Conservation (phyloP, 768 basidiomycete genomes). For the Tubosaeta brunneosetosa region DNA sequence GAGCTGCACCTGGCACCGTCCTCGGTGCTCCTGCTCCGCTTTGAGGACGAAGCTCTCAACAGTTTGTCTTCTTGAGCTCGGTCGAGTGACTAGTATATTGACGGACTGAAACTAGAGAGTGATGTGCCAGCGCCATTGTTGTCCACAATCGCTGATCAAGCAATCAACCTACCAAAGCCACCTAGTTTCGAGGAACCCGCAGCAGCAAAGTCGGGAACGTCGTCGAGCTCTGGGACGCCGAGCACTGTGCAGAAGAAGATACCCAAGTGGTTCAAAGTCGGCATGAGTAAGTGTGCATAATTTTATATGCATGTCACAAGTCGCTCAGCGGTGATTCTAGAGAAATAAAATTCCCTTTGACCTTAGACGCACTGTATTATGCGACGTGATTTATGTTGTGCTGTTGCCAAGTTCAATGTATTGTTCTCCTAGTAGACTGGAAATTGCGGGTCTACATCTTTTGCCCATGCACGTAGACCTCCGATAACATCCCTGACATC, state of each 20-base stretch:
- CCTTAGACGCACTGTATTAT: constrained; percentile 2
- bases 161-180: constrained; percentile 64
- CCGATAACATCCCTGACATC: constrained; percentile 70
- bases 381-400: constrained; percentile 4
- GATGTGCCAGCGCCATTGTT: constrained; percentile 61
- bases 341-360: constrained; percentile 30
- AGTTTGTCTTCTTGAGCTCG: constrained; percentile 34
- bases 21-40: constrained; percentile 70
- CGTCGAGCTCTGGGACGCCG: constrained; percentile 8
- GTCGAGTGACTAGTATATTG: neutral
- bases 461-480: constrained; percentile 78
- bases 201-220: constrained; percentile 2
- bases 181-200: constrained; percentile 31
- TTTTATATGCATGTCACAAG: neutral
- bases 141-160: constrained; percentile 49
- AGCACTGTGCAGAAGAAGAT: constrained; percentile 45
- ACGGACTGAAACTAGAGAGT: constrained; percentile 38
- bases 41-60: constrained; percentile 68
- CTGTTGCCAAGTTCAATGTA: neutral
- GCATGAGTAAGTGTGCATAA: constrained; percentile 42
- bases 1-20: constrained; percentile 78
- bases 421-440: constrained; percentile 62
- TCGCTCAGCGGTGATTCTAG: constrained; percentile 8
- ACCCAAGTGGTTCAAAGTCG: constrained; percentile 77
- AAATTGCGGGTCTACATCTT: constrained; percentile 66